Evolutionary conservation across 2,329 filamentous ascomycete genomes (phyloP).

Genomic region (Penicillium sp.): DNA sequence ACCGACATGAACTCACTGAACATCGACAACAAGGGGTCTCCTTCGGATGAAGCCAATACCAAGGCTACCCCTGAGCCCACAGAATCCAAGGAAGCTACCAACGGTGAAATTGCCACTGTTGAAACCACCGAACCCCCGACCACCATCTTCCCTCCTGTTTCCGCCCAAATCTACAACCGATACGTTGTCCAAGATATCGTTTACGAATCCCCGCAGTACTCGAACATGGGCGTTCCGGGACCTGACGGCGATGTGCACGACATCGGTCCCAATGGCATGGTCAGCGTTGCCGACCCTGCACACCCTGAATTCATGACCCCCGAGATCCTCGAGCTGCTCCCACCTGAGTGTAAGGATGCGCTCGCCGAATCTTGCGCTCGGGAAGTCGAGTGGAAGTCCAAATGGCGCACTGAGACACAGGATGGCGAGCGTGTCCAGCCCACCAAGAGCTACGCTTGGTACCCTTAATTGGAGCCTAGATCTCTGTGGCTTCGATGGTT

Average conservation of each 20-base stretch:
- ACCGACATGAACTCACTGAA: conserved; percentile 37
- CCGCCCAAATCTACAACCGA: conserved; percentile 60
- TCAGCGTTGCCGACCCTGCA: conserved; percentile 36
- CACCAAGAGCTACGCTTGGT: conserved; percentile 44
- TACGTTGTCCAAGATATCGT: conserved; percentile 64
- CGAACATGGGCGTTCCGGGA: conserved; percentile 61
- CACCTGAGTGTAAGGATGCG: conserved; percentile 63
- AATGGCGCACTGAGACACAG: conserved; percentile 70
- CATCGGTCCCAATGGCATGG: conserved; percentile 45
- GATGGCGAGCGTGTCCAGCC: conserved; percentile 46
- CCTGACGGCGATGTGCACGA: conserved; percentile 41
- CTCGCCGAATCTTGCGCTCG: conserved; percentile 67
- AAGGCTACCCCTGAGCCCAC: conserved; percentile 6
- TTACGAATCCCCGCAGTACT: conserved; percentile 59
- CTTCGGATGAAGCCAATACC: conserved; percentile 13
- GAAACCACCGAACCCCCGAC: conserved; percentile 2
- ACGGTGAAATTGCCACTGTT: conserved; percentile 4
- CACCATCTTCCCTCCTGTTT: conserved; percentile 55
- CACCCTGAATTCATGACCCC: conserved; percentile 40
- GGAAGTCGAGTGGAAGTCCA: conserved; percentile 71
- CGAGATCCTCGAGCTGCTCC: conserved; percentile 47
- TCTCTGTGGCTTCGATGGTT: background rate
- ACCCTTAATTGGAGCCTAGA: conserved; percentile 29
- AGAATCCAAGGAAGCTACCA: background rate
- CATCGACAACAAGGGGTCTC: conserved; percentile 30